Conservation (phyloP, 805 yeast genomes). For the Yarrowia phangngaensis region DNA sequence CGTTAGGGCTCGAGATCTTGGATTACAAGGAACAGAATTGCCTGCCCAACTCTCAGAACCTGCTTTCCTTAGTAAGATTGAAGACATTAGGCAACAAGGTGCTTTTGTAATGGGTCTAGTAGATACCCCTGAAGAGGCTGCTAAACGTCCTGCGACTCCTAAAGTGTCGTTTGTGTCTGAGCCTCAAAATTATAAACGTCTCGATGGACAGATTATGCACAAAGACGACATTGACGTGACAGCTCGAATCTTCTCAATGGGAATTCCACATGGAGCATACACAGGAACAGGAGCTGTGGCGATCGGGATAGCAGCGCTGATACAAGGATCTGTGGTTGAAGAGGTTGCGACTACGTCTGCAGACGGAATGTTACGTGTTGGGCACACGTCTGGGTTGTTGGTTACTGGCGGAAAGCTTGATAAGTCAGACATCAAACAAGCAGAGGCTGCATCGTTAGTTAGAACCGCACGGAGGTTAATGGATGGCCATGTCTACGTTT, state of each 20-base stretch:
- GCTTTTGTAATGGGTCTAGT: slow-evolving; percentile 28
- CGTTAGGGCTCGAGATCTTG: slow-evolving; percentile 11
- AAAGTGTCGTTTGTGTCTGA: slow-evolving; percentile 25
- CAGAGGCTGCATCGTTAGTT: slow-evolving; percentile 4
- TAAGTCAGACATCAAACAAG: not conserved
- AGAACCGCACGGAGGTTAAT: slow-evolving; percentile 15
- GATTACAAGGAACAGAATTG: slow-evolving; percentile 3
- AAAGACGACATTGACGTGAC: not conserved
- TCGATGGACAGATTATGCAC: slow-evolving; percentile 6
- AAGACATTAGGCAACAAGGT: slow-evolving; percentile 27
- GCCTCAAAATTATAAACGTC: slow-evolving; percentile 9
- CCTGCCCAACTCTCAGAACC: slow-evolving; percentile 19
- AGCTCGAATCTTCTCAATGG: slow-evolving; percentile 28
- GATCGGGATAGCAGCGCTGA: slow-evolving; percentile 26
- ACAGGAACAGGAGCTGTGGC: slow-evolving; percentile 30
- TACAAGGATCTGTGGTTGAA: slow-evolving; percentile 23
- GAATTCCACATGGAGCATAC: slow-evolving; percentile 27
- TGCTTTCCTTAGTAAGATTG: slow-evolving; percentile 6
- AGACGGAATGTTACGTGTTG: slow-evolving; percentile 19
- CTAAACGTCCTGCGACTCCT: slow-evolving; percentile 28
- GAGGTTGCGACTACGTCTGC: not conserved
- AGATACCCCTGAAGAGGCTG: slow-evolving; percentile 24
- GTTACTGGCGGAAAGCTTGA: slow-evolving; percentile 15
- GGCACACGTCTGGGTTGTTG: slow-evolving; percentile 19
- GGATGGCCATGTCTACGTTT: slow-evolving; percentile 15